Evolutionary conservation across 805 yeast genomes (phyloP), one percentile per base, ranked within the genome.

Genomic region (Torulaspora maleeae): DNA sequence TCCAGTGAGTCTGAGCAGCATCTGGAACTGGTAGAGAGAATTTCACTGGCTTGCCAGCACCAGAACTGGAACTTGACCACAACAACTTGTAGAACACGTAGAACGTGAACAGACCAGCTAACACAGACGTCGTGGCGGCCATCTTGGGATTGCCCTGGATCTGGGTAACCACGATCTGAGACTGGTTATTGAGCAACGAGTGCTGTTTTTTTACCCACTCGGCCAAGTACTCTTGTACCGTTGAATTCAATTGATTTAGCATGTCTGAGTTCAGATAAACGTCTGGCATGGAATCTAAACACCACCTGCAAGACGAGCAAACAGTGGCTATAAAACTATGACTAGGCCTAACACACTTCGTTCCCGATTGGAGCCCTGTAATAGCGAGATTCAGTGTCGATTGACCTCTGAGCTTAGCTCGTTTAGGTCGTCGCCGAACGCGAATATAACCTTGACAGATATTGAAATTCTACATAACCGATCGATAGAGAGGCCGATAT

Each of bases 1-100:
- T 89, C 96, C 96, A 90, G 61, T 60, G 80, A 75, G 25, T 55
- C 40, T 52, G 53, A 24, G 62, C 63, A n/a, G 57, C 58, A 17
- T 54, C 61, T 16, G 62, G 64, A 12, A 59, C 41, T 9, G 51
- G 47, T 8, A 61, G 19, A 2, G 47, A 38, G 42, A 61, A 57
- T 16, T 39, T 50, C 15, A 51, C 55, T 11, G 63, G 55, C 28
- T 45, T 53, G 9, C 43, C 32, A 6, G 16, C 32, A n/a, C 32
- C 44, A 13, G 34, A 28, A 17, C 33, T 43, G 19, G 50, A 38
- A 12, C 43, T n/a, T n/a, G 38, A 28, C 42, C 56, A 52, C 5
- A 55, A 28, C 41, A 55, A 38, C 41, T 50, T 54, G 47, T 57
- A 57, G 11, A 57, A 45, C 3, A 57, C 40, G 39, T 44, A 58